Conservation (phyloP, 225 moss, liverwort and hornwort species). For the Marchantia paleacea region DNA sequence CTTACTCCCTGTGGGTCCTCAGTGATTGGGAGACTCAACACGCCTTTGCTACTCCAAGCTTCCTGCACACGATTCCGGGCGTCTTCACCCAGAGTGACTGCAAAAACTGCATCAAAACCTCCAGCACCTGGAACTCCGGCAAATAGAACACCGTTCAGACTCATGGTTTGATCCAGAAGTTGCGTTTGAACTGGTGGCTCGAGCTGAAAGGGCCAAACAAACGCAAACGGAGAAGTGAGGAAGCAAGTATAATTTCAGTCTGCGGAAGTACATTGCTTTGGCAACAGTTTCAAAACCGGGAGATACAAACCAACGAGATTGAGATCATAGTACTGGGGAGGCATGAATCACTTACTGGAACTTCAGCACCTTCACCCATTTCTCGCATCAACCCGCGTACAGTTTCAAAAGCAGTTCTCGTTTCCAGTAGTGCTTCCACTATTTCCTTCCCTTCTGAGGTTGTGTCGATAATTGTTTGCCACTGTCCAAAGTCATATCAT, state of each 20-base stretch:
- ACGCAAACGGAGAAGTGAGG: not conserved
- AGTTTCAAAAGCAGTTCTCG: constrained; percentile 64
- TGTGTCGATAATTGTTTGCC: constrained; percentile 50
- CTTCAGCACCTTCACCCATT: constrained; percentile 79
- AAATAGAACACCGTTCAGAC: constrained; percentile 68
- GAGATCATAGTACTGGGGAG: not conserved
- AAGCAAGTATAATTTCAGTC: not conserved
- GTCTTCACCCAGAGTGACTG: constrained; percentile 65
- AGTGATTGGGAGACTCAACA: constrained; percentile 65
- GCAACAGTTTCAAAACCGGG: no score
- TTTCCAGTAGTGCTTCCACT: constrained; percentile 66
- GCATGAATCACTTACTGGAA: constrained; percentile 60
- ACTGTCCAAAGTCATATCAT: constrained; percentile 44
- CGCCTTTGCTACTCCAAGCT: constrained; percentile 68
- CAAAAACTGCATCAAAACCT: constrained; percentile 93
- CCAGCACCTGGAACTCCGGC: constrained; percentile 98
- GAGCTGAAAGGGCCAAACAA: constrained; percentile 52
- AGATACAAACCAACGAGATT: not conserved
- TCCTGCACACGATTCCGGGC: constrained; percentile 54
- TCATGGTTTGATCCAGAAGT: constrained; percentile 75
- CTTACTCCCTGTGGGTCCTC: constrained; percentile 89
- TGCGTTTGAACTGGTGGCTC: constrained; percentile 80
- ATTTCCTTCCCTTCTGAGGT: constrained; percentile 48
- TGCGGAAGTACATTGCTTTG: no score
- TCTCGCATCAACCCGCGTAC: constrained; percentile 73